Evolutionary conservation across 768 basidiomycete genomes (phyloP).

Genomic region (Artomyces pyxidatus): DNA sequence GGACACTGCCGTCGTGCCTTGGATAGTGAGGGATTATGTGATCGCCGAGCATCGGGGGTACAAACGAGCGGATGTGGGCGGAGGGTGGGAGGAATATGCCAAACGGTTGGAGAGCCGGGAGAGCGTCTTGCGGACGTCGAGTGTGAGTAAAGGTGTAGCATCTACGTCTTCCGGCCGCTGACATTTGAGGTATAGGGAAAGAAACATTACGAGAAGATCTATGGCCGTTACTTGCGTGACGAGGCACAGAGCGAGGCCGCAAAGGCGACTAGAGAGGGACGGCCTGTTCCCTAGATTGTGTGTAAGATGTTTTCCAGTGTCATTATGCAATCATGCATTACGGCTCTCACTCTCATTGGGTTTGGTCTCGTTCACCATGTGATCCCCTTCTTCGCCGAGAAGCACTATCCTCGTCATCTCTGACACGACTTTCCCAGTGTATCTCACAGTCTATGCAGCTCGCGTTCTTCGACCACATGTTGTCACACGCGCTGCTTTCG

Average conservation of each 20-base stretch:
- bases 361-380: no score
- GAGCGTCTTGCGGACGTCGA: conserved; percentile 37
- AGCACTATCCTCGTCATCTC: no score
- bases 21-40: conserved; percentile 41
- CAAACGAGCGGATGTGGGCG: conserved; percentile 33
- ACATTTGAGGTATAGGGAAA: conserved; percentile 22
- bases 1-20: conserved; percentile 50
- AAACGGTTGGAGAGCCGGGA: conserved; percentile 33
- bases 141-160: conserved; percentile 13
- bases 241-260: conserved; percentile 29
- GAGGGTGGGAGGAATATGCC: conserved; percentile 38
- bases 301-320: no score
- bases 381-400: no score
- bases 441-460: no score
- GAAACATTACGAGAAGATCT: conserved; percentile 39
- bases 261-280: conserved; percentile 16
- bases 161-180: background rate
- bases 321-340: no score
- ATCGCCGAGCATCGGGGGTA: conserved; percentile 42
- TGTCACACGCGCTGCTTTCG: no score
- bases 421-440: no score
- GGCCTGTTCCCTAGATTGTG: background rate
- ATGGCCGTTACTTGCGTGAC: conserved; percentile 47
- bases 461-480: no score
- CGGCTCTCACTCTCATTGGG: no score